Conservation (phyloP, 2,329 filamentous ascomycete genomes). For the Cryoendolithus antarcticus region DNA sequence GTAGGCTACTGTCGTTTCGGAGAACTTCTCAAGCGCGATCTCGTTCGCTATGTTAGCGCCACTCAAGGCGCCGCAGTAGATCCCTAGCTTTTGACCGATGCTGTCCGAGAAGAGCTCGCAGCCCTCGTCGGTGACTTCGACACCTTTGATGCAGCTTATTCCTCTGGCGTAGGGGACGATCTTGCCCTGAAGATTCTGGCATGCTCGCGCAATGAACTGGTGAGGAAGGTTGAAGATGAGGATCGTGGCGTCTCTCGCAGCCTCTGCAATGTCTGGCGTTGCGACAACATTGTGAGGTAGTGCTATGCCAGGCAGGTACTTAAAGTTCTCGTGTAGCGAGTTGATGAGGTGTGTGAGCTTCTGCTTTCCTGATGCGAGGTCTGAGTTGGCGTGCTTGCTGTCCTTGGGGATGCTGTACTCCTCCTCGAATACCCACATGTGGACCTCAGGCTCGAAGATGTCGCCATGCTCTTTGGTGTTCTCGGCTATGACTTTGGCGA, state of each 20-base stretch:
- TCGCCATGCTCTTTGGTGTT: slow-evolving; percentile 68
- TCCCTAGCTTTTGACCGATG: slow-evolving; percentile 80
- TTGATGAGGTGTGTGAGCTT: slow-evolving; percentile 92
- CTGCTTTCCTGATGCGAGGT: slow-evolving; percentile 52
- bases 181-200: slow-evolving; percentile 71
- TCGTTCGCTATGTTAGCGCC: slow-evolving; percentile 95
- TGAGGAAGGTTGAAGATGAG: slow-evolving; percentile 95
- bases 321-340: slow-evolving; percentile 85
- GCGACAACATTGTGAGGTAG: slow-evolving; percentile 75
- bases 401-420: slow-evolving; percentile 60
- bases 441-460: slow-evolving; percentile 76
- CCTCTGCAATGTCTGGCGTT: slow-evolving; percentile 66
- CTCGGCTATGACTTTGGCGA: slow-evolving; percentile 92
- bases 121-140: slow-evolving; percentile 70
- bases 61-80: slow-evolving; percentile 91
- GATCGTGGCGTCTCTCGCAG: slow-evolving; percentile 74
- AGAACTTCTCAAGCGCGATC: slow-evolving; percentile 91
- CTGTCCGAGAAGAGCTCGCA: slow-evolving; percentile 88
- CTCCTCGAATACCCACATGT: slow-evolving; percentile 99
- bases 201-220: slow-evolving; percentile 84
- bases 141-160: slow-evolving; percentile 96
- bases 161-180: slow-evolving; percentile 86
- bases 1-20: slow-evolving; percentile 92
- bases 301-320: slow-evolving; percentile 83
- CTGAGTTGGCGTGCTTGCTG: slow-evolving; percentile 51